Evolutionary conservation across 164 flowering plant species (phyloP), one percentile per base, ranked within the genome.

Genomic region (Nelumbo lutea): DNA sequence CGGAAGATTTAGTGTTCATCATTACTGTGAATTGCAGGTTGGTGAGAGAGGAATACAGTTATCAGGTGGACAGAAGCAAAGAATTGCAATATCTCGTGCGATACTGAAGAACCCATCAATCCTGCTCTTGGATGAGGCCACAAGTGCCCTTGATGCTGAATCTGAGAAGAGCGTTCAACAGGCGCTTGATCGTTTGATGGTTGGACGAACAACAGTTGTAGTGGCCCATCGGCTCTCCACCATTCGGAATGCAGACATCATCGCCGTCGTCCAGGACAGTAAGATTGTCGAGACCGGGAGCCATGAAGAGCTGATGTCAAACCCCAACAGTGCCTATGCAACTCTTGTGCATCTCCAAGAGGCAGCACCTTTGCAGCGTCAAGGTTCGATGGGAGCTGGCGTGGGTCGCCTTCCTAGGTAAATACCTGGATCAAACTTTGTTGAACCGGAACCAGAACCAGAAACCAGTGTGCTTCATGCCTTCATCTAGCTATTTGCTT

Each of bases 191-290:
- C 92, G 96, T 47, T 96, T 84, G 11, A 95, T 92, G 97, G 94
- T 95, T 45, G 98, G 98, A 10, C 69, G 97, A 59, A 95, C 98
- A 50, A 95, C 97, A 7, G 77, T 95, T 2, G 79, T 95, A 57
- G 97, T 95, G 42, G 98, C 98, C 2, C 98, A 95, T 72, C 82
- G 98, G 3, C 90, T 95, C n/a, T 95, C 98, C 53, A 95, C 98
- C 40, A 75, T 95, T 5, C 77, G 97, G 64, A 95, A 90, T 74
- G 98, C 99, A 41, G 98, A 95, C 74, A 66, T 79, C 5, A 93
- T 95, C 39, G 97, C 93, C 8, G 99, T 95, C 15, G 90, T 93
- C 13, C 93, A 89, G 64, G 82, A 66, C 10, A 96, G 99, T 8
- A 82, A 76, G 79, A 87, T 92, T 43, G 90, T 92, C 1, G 99